Conservation (phyloP, 495 filamentous ascomycete genomes). For the Aspergillus coremiiformis region DNA sequence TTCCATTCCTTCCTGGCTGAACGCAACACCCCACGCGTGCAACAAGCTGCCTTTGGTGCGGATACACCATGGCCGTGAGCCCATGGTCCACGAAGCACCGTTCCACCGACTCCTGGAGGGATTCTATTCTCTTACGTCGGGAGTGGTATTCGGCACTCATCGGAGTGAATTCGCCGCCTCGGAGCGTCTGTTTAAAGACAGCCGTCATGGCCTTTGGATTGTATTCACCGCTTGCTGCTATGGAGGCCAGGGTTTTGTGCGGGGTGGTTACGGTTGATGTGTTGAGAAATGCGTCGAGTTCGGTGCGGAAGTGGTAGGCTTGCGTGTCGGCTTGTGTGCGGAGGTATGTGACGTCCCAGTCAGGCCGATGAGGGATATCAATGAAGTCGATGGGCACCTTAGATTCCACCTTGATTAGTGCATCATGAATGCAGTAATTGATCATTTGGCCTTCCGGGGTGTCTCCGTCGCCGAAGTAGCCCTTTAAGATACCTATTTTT, state of each 20-base stretch:
- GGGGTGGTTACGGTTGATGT: slow-evolving; percentile 25
- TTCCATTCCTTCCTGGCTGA: slow-evolving; percentile 56
- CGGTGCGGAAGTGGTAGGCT: slow-evolving; percentile 47
- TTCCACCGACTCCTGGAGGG: slow-evolving; percentile 39
- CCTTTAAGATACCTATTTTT: slow-evolving; percentile 32
- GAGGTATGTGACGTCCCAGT: slow-evolving; percentile 46
- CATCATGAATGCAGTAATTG: slow-evolving; percentile 37
- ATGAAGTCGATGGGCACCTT: slow-evolving; percentile 21
- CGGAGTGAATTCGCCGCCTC: slow-evolving; percentile 29
- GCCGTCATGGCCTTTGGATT: slow-evolving; percentile 37
- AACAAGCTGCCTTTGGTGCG: slow-evolving; percentile 57
- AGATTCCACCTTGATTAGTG: slow-evolving; percentile 23
- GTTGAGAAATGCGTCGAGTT: slow-evolving; percentile 40
- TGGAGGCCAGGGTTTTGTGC: slow-evolving; percentile 36
- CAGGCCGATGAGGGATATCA: slow-evolving; percentile 34
- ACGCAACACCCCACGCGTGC: slow-evolving; percentile 47
- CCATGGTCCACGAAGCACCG: slow-evolving; percentile 39
- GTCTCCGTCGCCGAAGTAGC: slow-evolving; percentile 18
- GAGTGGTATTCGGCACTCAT: slow-evolving; percentile 37
- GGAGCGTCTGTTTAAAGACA: slow-evolving; percentile 25
- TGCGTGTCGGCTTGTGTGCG: slow-evolving; percentile 46
- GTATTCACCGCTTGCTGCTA: slow-evolving; percentile 52
- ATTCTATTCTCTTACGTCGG: slow-evolving; percentile 35
- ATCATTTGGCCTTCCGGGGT: slow-evolving; percentile 46
- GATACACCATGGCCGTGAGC: slow-evolving; percentile 56